Base-by-base conservation (phyloP, 352 stramenopile genomes). In the Sclerospora graminicola region DNA sequence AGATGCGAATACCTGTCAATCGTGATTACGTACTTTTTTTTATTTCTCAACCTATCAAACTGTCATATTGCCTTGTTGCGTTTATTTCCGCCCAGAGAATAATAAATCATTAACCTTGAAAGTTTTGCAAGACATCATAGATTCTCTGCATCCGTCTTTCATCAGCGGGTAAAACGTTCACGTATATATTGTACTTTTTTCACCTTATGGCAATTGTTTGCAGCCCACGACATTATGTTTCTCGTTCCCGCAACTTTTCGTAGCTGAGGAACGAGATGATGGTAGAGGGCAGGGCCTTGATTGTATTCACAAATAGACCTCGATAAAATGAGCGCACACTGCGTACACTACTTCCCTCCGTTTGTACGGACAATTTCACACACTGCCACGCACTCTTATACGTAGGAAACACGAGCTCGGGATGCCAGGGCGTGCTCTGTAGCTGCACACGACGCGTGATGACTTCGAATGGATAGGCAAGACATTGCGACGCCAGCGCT, bases 401-500 rank as follows among this genome's bases (percentile, higher is more conserved):
- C 33, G 64, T 77, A 10, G 81, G 74, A 43, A 86, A 93, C 16
- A 52, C 54, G 19, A 85, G 48, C 16, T 68, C 38, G 0, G 61
- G 53, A 41, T 88, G 74, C 78, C 78, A 90, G 6, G 45, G 51
- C 0, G 65, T 35, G 8, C 79, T 75, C 14, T 85, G 71, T 0
- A 93, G 41, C 51, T 93, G 81, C 59, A 93, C 61, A 29, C 81
- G 77, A 1, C 81, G 78, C 9, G 76, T 71, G 15, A 93, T 66
- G 9, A 93, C 50, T 37, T 93, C 81, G 37, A 90, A 86, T 28
- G 81, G 81, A 43, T 88, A 90, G 48, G 81, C 75, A 13, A 87
- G 35, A 14, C 69, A 69, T 57, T 93, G 81, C 14, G 79, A 85
- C 1, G 60, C 62, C 11, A 90, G 44, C 3, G 78, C 89, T 0